These are phyloP conservation scores for Suillus spraguei DNA, from an alignment of 768 basidiomycete species.

Conservation along the genomic window DNA sequence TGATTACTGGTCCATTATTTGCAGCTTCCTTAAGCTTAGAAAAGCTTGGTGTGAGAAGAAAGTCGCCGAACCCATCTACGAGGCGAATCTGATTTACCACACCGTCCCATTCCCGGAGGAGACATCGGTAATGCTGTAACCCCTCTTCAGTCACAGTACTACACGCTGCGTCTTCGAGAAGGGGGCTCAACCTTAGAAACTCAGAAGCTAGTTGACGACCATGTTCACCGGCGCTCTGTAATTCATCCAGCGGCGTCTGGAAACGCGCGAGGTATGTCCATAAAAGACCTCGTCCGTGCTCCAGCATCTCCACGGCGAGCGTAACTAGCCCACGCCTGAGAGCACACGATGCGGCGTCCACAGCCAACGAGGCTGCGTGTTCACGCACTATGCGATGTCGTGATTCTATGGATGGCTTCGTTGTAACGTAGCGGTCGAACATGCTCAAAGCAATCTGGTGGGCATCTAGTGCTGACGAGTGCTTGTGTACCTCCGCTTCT, in stretches of 20 bases:
- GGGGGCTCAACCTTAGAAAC: conserved; percentile 24
- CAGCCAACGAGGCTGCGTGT: conserved; percentile 22
- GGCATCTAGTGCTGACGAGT: conserved; percentile 31
- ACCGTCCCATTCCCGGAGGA: conserved; percentile 29
- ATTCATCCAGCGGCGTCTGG: conserved; percentile 27
- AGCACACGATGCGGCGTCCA: conserved; percentile 30
- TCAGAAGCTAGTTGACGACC: conserved; percentile 22
- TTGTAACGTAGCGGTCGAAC: conserved; percentile 22
- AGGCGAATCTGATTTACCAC: conserved; percentile 32
- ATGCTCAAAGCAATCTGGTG: conserved; percentile 31
- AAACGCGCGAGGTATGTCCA: conserved; percentile 36
- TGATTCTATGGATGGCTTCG: conserved; percentile 21
- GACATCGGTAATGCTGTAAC: conserved; percentile 20
- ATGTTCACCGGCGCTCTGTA: conserved; percentile 24
- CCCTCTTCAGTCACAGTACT: conserved; percentile 13
- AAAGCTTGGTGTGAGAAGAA: conserved; percentile 29
- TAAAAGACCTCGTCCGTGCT: conserved; percentile 34
- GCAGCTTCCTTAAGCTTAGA: conserved; percentile 30
- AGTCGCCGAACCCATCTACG: conserved; percentile 34
- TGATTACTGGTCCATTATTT: conserved; percentile 37
- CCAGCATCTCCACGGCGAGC: conserved; percentile 34
- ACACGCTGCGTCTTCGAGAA: conserved; percentile 18
- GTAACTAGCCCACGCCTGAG: conserved; percentile 24
- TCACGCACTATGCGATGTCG: conserved; percentile 19
- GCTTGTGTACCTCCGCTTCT: conserved; percentile 23